phyloP scores from a whole-genome alignment of 108 stramenopile genomes.

The Bacterosira constricta region DNA sequence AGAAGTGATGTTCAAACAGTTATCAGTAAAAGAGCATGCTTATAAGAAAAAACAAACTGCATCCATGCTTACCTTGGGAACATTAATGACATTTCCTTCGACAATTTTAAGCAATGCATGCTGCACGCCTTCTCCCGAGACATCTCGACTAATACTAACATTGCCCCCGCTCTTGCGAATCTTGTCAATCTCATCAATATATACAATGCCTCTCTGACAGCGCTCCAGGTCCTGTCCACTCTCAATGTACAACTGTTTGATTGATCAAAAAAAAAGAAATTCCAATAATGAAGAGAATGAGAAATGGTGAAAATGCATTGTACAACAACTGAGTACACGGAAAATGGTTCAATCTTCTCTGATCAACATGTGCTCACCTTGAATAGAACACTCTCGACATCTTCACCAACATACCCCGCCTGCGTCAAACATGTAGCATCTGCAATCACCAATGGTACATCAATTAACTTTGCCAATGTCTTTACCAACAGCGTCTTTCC shows the following conservation, averaged over 20 bases:
- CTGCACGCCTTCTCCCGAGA: constrained; percentile 97
- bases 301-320: not conserved
- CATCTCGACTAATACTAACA: constrained; percentile 95
- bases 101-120: constrained; percentile 98
- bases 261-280: not conserved
- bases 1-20: not conserved
- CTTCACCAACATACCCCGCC: constrained; percentile 98
- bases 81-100: constrained; percentile 97
- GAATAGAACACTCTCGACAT: constrained; percentile 95
- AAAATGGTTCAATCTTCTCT: no score
- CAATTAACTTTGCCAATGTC: constrained; percentile 91
- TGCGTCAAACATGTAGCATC: constrained; percentile 97
- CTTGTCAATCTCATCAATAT: constrained; percentile 96
- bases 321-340: not conserved
- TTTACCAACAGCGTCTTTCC: constrained; percentile 95
- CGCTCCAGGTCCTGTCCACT: constrained; percentile 94
- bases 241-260: constrained; percentile 82
- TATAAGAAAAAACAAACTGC: not conserved
- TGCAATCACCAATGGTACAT: constrained; percentile 93
- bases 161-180: constrained; percentile 93
- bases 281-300: not conserved
- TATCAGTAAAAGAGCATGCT: not conserved
- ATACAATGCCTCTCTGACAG: constrained; percentile 93
- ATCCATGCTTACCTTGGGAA: constrained; percentile 88
- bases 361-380: constrained; percentile 53